These are phyloP conservation scores for Hyphopichia homilentoma DNA, from an alignment of 805 yeast species.

Conservation along the genomic window DNA sequence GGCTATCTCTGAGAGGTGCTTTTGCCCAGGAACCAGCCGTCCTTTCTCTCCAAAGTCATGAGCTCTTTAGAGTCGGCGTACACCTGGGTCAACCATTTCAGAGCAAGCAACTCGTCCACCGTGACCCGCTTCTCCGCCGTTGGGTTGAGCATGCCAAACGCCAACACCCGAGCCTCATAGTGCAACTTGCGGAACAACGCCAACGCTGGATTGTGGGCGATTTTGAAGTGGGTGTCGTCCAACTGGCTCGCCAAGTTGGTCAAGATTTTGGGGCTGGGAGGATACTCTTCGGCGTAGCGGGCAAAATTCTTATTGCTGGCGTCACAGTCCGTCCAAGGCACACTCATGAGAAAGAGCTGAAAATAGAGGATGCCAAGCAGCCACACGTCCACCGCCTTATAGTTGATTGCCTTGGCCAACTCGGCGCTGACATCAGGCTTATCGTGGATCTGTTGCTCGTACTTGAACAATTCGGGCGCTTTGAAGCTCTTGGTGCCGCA, in stretches of 20 bases:
- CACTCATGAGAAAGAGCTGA: conserved; percentile 38
- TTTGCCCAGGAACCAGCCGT: no score
- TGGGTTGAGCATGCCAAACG: conserved; percentile 35
- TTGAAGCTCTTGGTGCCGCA: conserved; percentile 54
- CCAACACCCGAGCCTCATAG: conserved; percentile 31
- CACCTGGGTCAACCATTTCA: conserved; percentile 37
- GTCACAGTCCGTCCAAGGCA: conserved; percentile 47
- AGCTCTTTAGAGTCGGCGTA: conserved; percentile 38
- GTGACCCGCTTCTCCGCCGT: conserved; percentile 18
- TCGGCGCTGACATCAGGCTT: not conserved
- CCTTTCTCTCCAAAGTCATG: no score
- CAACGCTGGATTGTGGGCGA: conserved; percentile 27
- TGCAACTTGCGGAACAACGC: conserved; percentile 31
- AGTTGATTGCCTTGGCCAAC: conserved; percentile 11
- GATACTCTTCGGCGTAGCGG: conserved; percentile 24
- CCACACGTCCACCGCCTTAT: conserved; percentile 48
- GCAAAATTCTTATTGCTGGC: conserved; percentile 10
- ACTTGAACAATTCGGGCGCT: conserved; percentile 46
- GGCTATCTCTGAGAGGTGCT: no score
- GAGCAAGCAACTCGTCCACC: conserved; percentile 21
- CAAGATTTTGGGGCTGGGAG: conserved; percentile 17
- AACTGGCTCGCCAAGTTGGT: conserved; percentile 19
- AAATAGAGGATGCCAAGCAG: conserved; percentile 48
- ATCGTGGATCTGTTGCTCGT: conserved; percentile 13
- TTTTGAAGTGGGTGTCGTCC: conserved; percentile 16